phyloP scores from a whole-genome alignment of 352 stramenopile genomes.

The Globisporangium splendens region DNA sequence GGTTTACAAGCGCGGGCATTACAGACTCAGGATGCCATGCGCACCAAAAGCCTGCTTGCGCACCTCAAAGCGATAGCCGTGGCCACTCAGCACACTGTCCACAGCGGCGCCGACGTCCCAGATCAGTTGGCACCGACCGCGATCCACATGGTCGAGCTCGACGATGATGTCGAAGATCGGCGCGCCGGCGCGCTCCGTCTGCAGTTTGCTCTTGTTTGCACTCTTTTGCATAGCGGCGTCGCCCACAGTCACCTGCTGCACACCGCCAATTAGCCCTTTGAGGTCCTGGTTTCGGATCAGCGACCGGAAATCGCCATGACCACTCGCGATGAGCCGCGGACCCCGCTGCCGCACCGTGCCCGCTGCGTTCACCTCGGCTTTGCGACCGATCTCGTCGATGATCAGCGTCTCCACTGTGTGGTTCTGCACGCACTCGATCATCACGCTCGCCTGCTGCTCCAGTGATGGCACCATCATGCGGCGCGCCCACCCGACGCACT shows the following conservation, averaged over 20 bases:
- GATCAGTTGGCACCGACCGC: constrained; percentile 65
- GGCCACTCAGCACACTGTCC: constrained; percentile 52
- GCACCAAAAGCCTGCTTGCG: constrained; percentile 26
- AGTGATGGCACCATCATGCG: constrained; percentile 84
- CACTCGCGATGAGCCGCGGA: constrained; percentile 79
- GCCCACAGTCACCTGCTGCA: constrained; percentile 23
- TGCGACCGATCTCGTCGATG: constrained; percentile 87
- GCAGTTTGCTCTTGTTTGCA: constrained; percentile 27
- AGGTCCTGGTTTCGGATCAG: constrained; percentile 86
- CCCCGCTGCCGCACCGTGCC: constrained; percentile 69
- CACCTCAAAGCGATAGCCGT: constrained; percentile 33
- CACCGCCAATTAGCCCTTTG: constrained; percentile 69
- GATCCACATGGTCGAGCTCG: constrained; percentile 56
- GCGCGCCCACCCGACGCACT: constrained; percentile 60
- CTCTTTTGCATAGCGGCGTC: constrained; percentile 19
- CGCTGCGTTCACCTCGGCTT: constrained; percentile 70
- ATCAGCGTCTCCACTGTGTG: constrained; percentile 86
- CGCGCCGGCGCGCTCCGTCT: constrained; percentile 41
- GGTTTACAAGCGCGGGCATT: too few species aligned
- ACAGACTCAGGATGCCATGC: constrained; percentile 18
- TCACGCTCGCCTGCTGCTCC: constrained; percentile 62
- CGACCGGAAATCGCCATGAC: constrained; percentile 76
- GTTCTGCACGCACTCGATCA: constrained; percentile 91
- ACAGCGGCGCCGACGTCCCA: constrained; percentile 63
- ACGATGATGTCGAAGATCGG: constrained; percentile 86